phyloP scores from a whole-genome alignment of 768 basidiomycete genomes.

The Paxillus rubicundulus region DNA sequence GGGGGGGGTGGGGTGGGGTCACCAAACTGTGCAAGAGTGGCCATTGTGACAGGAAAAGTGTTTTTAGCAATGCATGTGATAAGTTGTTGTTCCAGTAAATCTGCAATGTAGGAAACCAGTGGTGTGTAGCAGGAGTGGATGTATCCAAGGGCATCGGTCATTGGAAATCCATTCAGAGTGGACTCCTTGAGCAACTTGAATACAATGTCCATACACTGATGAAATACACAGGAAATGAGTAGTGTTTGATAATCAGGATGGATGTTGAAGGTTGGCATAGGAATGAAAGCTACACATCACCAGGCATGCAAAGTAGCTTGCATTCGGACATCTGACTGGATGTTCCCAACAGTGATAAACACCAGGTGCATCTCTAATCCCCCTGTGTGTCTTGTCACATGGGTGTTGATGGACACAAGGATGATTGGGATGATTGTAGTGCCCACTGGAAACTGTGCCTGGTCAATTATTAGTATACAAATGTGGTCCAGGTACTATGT shows the following conservation, averaged over 20 bases:
- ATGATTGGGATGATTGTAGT: slow-evolving; percentile 31
- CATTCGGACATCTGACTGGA: slow-evolving; percentile 26
- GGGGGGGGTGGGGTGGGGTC: slow-evolving; percentile 2
- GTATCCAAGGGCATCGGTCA: slow-evolving; percentile 23
- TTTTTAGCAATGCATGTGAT: slow-evolving; percentile 11
- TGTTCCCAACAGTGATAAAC: slow-evolving; percentile 32
- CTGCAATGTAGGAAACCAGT: slow-evolving; percentile 11
- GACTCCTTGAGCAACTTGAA: slow-evolving; percentile 26
- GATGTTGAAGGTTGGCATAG: not conserved
- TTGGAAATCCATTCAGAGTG: slow-evolving; percentile 21
- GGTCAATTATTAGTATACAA: not conserved
- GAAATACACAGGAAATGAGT: not conserved
- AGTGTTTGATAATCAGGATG: not conserved
- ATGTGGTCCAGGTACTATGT: too few relatives aligned
- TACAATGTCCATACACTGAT: slow-evolving; percentile 14
- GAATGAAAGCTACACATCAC: not conserved
- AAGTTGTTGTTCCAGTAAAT: slow-evolving; percentile 14
- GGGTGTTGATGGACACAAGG: slow-evolving; percentile 34
- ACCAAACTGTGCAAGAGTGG: slow-evolving; percentile 11
- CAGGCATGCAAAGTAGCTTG: slow-evolving; percentile 28
- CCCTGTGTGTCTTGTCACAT: slow-evolving; percentile 31
- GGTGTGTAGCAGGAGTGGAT: slow-evolving; percentile 7
- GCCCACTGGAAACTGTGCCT: too few relatives aligned
- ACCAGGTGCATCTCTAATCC: slow-evolving; percentile 30
- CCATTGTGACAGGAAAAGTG: slow-evolving; percentile 11